Base-by-base conservation (phyloP, 2,329 filamentous ascomycete species). In the Sporothrix brunneoviolacea region DNA sequence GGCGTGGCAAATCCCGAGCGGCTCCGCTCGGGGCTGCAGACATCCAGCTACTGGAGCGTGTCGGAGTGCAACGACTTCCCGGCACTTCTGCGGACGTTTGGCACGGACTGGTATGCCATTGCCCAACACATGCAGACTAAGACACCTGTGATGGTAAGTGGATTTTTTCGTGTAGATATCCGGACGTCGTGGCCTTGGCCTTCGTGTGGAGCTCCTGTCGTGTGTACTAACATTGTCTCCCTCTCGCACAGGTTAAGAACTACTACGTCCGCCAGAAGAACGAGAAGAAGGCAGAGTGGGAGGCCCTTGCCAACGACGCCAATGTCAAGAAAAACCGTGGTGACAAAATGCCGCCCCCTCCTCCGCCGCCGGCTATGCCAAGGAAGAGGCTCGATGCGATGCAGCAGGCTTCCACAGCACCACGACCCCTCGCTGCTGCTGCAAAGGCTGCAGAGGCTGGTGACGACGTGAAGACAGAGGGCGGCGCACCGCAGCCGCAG, bases 1-100 rank as follows among this genome's bases (percentile, higher is more conserved):
- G 59, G 66, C 3, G 70, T 72, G 53, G 59, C 63, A 21, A 49
- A 65, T 13, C 68, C 68, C 35, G 64, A 68, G 32, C 75, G 76
- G 38, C 60, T 55, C 22, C 78, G 77, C 52, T 65, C 68, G 9
- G 72, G 73, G 19, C 69, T 70, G 50, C 82, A 83, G 57, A 80
- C 84, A 13, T 89, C 85, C 1, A 91, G 87, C 65, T 93, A 93
- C 65, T 93, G 88, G 88, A 91, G 87, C 60, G 87, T 91, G 19
- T 85, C 84, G 1, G 88, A 93, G 67, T 77, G 84, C 49, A 84
- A 77, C 41, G 87, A 91, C 60, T 93, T 93, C 65, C 82, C 84
- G 32, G 77, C 75, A 50, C 74, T 89, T 52, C 72, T 93, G 41
- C 77, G 74, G 45, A 78, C 88, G 49, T 91, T 89, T 68, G 88